phyloP scores from a whole-genome alignment of 768 basidiomycete genomes.

The Boletus patriciae region DNA sequence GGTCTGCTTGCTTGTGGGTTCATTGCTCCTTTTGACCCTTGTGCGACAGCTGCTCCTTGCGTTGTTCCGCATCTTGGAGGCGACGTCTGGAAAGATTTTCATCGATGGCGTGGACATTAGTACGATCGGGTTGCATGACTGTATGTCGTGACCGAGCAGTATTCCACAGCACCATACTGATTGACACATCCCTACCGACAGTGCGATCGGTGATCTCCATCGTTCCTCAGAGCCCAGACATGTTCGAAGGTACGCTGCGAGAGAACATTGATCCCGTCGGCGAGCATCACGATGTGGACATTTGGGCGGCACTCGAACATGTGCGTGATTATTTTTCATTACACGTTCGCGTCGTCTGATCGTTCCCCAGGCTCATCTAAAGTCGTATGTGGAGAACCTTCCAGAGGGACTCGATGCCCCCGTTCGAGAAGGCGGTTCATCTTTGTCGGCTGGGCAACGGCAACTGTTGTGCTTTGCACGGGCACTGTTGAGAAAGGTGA shows the following conservation, averaged over 20 bases:
- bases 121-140: constrained; percentile 69
- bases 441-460: constrained; percentile 78
- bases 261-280: constrained; percentile 91
- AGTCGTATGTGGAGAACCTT: constrained; percentile 63
- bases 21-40: neutral
- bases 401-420: constrained; percentile 68
- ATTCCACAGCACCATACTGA: neutral
- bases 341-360: neutral
- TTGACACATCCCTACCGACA: neutral
- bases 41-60: constrained; percentile 56
- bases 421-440: constrained; percentile 77
- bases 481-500: constrained; percentile 71
- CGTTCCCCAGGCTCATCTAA: constrained; percentile 55
- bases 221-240: constrained; percentile 78
- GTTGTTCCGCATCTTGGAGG: constrained; percentile 77
- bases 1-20: constrained; percentile 14
- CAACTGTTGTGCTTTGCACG: constrained; percentile 88
- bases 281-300: constrained; percentile 68
- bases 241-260: constrained; percentile 72
- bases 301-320: constrained; percentile 86
- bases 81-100: constrained; percentile 59
- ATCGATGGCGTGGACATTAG: constrained; percentile 80
- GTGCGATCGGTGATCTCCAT: constrained; percentile 82
- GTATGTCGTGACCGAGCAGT: constrained; percentile 4
- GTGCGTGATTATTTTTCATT: constrained; percentile 20